Base-by-base conservation (phyloP, 108 stramenopile species). In the Craspedostauros australis region DNA sequence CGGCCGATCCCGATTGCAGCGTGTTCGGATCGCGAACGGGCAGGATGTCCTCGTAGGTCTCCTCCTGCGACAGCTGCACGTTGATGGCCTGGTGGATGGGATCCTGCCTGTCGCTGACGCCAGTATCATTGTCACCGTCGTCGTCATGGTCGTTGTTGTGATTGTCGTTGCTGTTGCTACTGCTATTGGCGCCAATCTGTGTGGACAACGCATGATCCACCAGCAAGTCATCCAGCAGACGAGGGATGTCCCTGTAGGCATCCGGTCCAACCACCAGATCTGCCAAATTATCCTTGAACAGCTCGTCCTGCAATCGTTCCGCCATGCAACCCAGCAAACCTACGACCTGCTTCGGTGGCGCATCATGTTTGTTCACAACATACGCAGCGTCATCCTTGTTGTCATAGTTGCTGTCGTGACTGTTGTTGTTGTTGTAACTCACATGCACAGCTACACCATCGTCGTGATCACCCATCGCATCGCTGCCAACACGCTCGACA, bases 311-410 rank as follows among this genome's bases (percentile, higher is more conserved):
- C 12, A 99, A 60, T 2, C 99, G 79, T 75, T 98, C 99, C 14
- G 99, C 97, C 99, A 99, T 99, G 75, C 99, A 99, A 0, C 99
- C 99, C 46, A 99, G 66, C 7, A 99, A 90, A 3, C 96, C 99
- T n/a, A 99, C 79, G 21, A 94, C 73, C 29, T 57, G 77, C 29
- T 82, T 73, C n/a, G n/a, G n/a, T n/a, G n/a, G n/a, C n/a, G n/a
- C n/a, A n/a, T n/a, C n/a, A n/a, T n/a, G n/a, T n/a, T n/a, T n/a
- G n/a, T n/a, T n/a, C n/a, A n/a, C n/a, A n/a, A n/a, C n/a, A n/a
- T n/a, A n/a, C n/a, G n/a, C n/a, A n/a, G n/a, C n/a, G n/a, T n/a
- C n/a, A n/a, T n/a, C n/a, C n/a, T n/a, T n/a, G n/a, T n/a, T n/a
- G n/a, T n/a, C n/a, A n/a, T n/a, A n/a, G 19, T 38, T 60, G 0